Evolutionary conservation across 768 basidiomycete species (phyloP).

Genomic region (Suillus discolor): DNA sequence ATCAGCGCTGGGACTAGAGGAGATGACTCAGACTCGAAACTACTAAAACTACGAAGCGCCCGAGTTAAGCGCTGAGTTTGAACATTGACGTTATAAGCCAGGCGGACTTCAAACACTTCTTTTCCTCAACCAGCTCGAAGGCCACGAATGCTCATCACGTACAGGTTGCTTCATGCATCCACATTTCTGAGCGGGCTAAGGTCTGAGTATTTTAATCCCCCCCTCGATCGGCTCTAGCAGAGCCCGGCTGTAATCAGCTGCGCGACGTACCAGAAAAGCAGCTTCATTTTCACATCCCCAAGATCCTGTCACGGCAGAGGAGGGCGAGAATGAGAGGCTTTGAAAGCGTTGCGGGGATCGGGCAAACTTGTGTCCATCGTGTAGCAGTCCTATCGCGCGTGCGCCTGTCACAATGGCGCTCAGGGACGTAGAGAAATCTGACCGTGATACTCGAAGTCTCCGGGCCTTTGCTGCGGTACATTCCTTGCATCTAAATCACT

Average conservation of each 20-base stretch:
- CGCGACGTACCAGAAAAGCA: slow-evolving; percentile 73
- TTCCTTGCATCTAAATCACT: background rate
- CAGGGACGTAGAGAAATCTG: background rate
- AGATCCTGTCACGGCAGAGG: slow-evolving; percentile 45
- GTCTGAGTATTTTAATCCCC: slow-evolving; percentile 76
- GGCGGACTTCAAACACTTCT: background rate
- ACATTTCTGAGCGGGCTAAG: slow-evolving; percentile 75
- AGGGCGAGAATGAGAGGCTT: slow-evolving; percentile 36
- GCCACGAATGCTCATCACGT: slow-evolving; percentile 68
- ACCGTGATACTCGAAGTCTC: background rate
- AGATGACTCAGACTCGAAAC: no score
- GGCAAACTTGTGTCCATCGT: slow-evolving; percentile 30
- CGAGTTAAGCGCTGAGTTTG: background rate
- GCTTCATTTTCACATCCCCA: slow-evolving; percentile 34
- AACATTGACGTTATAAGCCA: background rate
- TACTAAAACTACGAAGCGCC: no score
- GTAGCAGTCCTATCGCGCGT: slow-evolving; percentile 13
- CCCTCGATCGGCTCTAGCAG: slow-evolving; percentile 65
- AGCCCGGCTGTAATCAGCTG: slow-evolving; percentile 56
- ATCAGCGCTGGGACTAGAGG: no score
- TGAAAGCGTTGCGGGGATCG: slow-evolving; percentile 60
- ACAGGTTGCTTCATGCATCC: slow-evolving; percentile 41
- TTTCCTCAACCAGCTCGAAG: slow-evolving; percentile 47
- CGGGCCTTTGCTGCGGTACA: background rate
- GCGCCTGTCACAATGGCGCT: background rate